Evolutionary conservation across 805 yeast species (phyloP).

Genomic region (Wickerhamiella lipophila): DNA sequence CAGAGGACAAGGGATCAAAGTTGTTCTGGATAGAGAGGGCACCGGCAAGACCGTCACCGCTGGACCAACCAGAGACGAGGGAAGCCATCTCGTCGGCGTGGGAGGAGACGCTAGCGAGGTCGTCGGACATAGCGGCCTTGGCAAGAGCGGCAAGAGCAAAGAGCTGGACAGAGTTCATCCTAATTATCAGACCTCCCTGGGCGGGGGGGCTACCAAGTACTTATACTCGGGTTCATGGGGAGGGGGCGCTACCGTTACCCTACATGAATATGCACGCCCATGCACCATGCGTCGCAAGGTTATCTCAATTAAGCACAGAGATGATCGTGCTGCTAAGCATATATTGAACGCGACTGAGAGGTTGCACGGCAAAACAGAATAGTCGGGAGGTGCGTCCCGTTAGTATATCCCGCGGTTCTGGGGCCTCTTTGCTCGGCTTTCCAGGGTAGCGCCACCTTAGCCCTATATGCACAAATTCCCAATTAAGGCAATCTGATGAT

Average conservation of each 20-base stretch:
- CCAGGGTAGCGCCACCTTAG: too few species aligned
- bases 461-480: not conserved
- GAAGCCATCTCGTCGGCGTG: slow-evolving; percentile 10
- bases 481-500: not conserved
- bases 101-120: slow-evolving; percentile 13
- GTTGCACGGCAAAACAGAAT: too few species aligned
- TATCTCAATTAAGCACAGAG: not conserved
- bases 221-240: not conserved
- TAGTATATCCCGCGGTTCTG: too few species aligned
- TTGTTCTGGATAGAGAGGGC: slow-evolving; percentile 22
- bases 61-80: slow-evolving; percentile 15
- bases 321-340: too few species aligned
- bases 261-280: slow-evolving; percentile 1
- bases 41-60: slow-evolving; percentile 18
- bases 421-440: too few species aligned
- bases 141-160: slow-evolving; percentile 19
- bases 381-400: too few species aligned
- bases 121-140: slow-evolving; percentile 13
- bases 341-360: too few species aligned
- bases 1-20: slow-evolving; percentile 11
- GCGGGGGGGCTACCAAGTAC: not conserved
- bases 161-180: slow-evolving; percentile 19
- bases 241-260: not conserved
- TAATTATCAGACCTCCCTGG: too few species aligned
- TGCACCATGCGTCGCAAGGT: not conserved